Percentiles rank a stretch among this genome's conserved stretches.
Evolutionary conservation across 1,139 yeast species (phyloP).

Genomic region (Lodderomyces theae): DNA sequence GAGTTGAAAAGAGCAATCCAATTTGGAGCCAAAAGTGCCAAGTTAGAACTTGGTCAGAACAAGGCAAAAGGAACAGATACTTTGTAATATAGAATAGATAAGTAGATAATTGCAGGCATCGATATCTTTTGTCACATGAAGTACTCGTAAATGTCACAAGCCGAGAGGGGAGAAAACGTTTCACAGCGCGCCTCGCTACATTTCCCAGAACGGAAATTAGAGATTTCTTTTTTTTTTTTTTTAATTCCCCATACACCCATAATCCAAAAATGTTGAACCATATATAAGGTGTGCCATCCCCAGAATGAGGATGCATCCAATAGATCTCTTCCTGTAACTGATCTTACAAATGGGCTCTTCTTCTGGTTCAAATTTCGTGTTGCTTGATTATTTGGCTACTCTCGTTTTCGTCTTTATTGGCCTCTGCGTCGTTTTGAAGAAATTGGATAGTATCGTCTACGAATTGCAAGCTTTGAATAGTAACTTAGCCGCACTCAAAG

Average conservation of each 20-base stretch:
- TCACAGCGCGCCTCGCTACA: neutral
- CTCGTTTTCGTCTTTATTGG: conserved; percentile 13
- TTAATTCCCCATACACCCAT: neutral
- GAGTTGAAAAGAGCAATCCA: conserved; percentile 96
- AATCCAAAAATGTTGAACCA: neutral
- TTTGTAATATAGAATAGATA: conserved; percentile 11
- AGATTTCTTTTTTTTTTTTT: too few species aligned
- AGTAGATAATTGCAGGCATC: too few species aligned
- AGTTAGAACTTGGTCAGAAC: conserved; percentile 74
- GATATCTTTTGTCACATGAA: neutral
- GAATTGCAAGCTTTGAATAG: conserved; percentile 13
- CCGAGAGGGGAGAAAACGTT: too few species aligned
- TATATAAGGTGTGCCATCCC: too few species aligned
- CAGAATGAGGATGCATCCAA: too few species aligned
- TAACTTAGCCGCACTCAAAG: conserved; percentile 8
- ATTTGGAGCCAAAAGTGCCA: conserved; percentile 94
- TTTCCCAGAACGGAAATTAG: neutral
- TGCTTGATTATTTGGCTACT: conserved; percentile 15
- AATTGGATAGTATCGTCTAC: conserved; percentile 12
- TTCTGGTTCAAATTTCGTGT: conserved; percentile 7
- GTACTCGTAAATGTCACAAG: neutral
- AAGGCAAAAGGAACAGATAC: conserved; percentile 62
- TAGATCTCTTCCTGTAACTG: too few species aligned
- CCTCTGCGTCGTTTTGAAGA: conserved; percentile 12
- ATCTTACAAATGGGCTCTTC: conserved; percentile 9